phyloP scores from a whole-genome alignment of 805 yeast species.

The Jamesozyma piceae region DNA sequence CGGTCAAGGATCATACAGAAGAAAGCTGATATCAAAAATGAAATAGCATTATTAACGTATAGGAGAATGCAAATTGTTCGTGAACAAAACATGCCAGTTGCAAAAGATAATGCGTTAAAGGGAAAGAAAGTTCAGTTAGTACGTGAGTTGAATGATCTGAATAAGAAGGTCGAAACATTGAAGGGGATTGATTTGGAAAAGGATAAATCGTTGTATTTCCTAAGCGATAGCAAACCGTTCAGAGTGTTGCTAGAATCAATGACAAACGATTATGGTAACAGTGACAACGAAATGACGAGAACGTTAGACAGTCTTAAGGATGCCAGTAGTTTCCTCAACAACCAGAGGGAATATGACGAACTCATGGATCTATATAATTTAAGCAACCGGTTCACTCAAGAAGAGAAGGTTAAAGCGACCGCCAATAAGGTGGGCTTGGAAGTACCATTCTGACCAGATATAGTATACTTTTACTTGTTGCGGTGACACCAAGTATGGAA shows the following conservation, averaged over 20 bases:
- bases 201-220: constrained; percentile 12
- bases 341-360: constrained; percentile 71
- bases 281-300: background rate
- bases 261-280: background rate
- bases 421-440: constrained; percentile 86
- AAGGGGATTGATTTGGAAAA: constrained; percentile 8
- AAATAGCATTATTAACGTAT: constrained; percentile 20
- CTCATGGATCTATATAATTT: constrained; percentile 81
- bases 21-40: constrained; percentile 13
- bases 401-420: constrained; percentile 67
- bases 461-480: background rate
- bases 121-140: constrained; percentile 4
- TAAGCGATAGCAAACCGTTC: constrained; percentile 11
- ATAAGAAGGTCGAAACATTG: constrained; percentile 11
- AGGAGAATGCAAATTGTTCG: constrained; percentile 11
- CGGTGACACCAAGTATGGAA: no score
- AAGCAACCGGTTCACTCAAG: constrained; percentile 60
- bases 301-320: constrained; percentile 40
- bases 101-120: background rate
- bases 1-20: constrained; percentile 15
- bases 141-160: constrained; percentile 6
- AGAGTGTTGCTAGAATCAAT: constrained; percentile 1
- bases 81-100: constrained; percentile 10
- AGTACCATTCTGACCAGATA: constrained; percentile 33
- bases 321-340: constrained; percentile 49